Evolutionary conservation across 106 monocot species (phyloP).

Genomic region (Hemerocallis citrina): DNA sequence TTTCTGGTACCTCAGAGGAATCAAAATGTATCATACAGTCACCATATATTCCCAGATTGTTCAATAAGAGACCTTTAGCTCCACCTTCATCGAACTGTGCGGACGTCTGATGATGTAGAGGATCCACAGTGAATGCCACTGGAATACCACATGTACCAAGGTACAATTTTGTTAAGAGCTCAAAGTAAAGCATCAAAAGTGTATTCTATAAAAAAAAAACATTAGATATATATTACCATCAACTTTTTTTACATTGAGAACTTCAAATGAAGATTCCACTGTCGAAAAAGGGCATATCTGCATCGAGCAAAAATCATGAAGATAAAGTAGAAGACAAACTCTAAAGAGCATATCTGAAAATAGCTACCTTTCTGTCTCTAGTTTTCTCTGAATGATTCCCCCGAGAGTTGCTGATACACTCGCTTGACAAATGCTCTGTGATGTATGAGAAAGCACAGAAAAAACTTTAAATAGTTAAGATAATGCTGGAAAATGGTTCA

Average conservation of each 20-base stretch:
- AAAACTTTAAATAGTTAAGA: too few species aligned
- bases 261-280: conserved; percentile 91
- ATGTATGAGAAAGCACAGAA: too few species aligned
- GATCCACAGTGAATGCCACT: conserved; percentile 95
- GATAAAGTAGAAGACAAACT: neutral
- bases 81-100: conserved; percentile 99
- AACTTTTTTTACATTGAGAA: conserved; percentile 93
- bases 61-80: conserved; percentile 79
- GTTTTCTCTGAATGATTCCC: too few species aligned
- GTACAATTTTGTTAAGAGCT: neutral
- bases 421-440: too few species aligned
- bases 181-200: neutral
- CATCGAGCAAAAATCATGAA: conserved; percentile 6
- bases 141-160: conserved; percentile 9
- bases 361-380: conserved; percentile 43
- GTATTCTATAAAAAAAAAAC: too few species aligned
- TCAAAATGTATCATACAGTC: conserved; percentile 84
- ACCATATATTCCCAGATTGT: conserved; percentile 90
- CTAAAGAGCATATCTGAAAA: too few species aligned
- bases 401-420: too few species aligned
- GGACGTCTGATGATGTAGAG: conserved; percentile 97
- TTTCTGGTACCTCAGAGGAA: conserved; percentile 77
- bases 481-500: too few species aligned
- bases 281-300: conserved; percentile 89
- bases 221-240: too few species aligned